Percentiles rank a stretch among this genome's conserved stretches.
Evolutionary conservation across 139 green algal genomes (phyloP).

Genomic region (Chlamydomonas schloesseri): DNA sequence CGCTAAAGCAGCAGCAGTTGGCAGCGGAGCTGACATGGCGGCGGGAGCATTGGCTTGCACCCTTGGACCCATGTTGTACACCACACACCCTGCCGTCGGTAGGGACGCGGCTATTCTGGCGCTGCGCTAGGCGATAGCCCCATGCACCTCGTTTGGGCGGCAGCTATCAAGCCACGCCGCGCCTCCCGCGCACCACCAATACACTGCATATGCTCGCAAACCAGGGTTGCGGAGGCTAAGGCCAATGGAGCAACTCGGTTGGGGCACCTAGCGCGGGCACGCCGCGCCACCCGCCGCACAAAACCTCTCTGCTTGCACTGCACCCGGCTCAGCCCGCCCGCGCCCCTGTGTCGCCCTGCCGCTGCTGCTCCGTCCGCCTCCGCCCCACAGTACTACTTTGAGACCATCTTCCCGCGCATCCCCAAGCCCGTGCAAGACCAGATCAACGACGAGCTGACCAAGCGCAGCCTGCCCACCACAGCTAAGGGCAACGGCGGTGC

Average conservation of each 20-base stretch:
- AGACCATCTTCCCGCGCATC: constrained; percentile 96
- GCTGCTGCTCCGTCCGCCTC: neutral
- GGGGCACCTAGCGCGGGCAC: no score
- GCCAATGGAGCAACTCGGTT: no score
- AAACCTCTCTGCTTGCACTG: no score
- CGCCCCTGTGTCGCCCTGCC: neutral
- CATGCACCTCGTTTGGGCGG: no score
- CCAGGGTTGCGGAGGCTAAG: no score
- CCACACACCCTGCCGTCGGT: constrained; percentile 39
- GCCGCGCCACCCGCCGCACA: no score
- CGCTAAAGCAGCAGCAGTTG: neutral
- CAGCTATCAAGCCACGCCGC: no score
- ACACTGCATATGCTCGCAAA: no score
- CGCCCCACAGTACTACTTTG: constrained; percentile 93
- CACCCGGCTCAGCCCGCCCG: no score
- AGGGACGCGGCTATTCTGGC: constrained; percentile 21
- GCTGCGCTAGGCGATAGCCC: no score
- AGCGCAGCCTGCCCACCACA: constrained; percentile 75
- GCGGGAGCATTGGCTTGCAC: constrained; percentile 1
- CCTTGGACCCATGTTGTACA: neutral
- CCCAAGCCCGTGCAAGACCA: constrained; percentile 89
- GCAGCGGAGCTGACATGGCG: neutral
- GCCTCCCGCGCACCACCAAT: no score
- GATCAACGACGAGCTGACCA: constrained; percentile 75
- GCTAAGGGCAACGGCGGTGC: constrained; percentile 85